Percentiles rank a stretch among this genome's conserved stretches.
Evolutionary conservation across 208 protist species (phyloP).

Genomic region (Tetramitus jugosus): DNA sequence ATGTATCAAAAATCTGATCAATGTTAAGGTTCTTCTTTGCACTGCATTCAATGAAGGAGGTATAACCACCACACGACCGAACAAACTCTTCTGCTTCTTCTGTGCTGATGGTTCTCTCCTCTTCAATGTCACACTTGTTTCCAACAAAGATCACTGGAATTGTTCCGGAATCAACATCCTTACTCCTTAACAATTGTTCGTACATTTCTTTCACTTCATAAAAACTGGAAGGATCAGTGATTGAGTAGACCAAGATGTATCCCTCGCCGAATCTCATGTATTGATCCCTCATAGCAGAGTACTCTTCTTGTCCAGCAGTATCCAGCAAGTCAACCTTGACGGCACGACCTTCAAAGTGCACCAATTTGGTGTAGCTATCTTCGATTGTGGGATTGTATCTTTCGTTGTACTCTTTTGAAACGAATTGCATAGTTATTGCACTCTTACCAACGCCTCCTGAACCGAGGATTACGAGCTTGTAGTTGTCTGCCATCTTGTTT

Average conservation of each 20-base stretch:
- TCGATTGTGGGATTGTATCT: slow-evolving; percentile 59
- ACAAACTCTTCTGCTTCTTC: slow-evolving; percentile 35
- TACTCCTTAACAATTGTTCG: slow-evolving; percentile 21
- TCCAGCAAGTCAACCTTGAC: slow-evolving; percentile 44
- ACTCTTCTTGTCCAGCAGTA: slow-evolving; percentile 59
- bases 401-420: slow-evolving; percentile 13
- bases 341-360: slow-evolving; percentile 42
- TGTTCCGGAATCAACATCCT: slow-evolving; percentile 18
- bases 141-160: slow-evolving; percentile 26
- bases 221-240: slow-evolving; percentile 39
- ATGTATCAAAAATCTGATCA: slow-evolving; percentile 3
- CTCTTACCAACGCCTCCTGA: slow-evolving; percentile 5
- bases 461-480: background rate
- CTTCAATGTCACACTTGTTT: slow-evolving; percentile 29
- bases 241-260: slow-evolving; percentile 29
- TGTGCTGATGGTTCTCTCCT: slow-evolving; percentile 35
- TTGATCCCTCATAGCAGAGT: slow-evolving; percentile 36
- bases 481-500: background rate
- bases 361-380: slow-evolving; percentile 53
- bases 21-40: slow-evolving; percentile 16
- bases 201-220: slow-evolving; percentile 31
- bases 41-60: slow-evolving; percentile 19
- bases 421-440: slow-evolving; percentile 6
- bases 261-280: slow-evolving; percentile 43
- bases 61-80: background rate